phyloP scores from a whole-genome alignment of 2,329 filamentous ascomycete genomes.

The Coniella vitis region DNA sequence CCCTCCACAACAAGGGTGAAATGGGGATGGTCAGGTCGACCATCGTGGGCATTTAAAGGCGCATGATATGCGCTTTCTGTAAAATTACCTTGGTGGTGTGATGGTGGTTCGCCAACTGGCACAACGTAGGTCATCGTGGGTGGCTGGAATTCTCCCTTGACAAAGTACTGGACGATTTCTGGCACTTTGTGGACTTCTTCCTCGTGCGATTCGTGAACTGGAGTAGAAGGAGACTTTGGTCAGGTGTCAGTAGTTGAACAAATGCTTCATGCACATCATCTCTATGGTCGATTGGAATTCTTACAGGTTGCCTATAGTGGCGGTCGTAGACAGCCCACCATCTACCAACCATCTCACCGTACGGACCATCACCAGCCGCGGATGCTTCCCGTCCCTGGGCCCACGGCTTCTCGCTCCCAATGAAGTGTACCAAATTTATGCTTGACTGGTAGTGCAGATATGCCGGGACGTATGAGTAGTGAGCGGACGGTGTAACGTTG shows the following conservation, averaged over 20 bases:
- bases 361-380: conserved; percentile 50
- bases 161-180: conserved; percentile 44
- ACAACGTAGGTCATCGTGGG: conserved; percentile 25
- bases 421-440: conserved; percentile 91
- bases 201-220: not conserved
- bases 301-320: conserved; percentile 60
- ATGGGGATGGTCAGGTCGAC: conserved; percentile 19
- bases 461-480: conserved; percentile 95
- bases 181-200: conserved; percentile 16
- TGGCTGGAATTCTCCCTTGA: conserved; percentile 44
- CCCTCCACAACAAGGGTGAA: conserved; percentile 33
- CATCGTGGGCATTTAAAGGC: conserved; percentile 17
- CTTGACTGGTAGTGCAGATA: conserved; percentile 87
- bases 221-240: conserved; percentile 5
- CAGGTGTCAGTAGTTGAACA: not conserved
- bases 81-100: conserved; percentile 18
- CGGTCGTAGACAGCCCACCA: conserved; percentile 96
- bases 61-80: conserved; percentile 16
- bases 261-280: not conserved
- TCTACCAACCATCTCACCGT: conserved; percentile 73
- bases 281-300: conserved; percentile 16
- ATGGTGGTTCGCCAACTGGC: conserved; percentile 28
- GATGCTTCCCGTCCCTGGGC: conserved; percentile 51
- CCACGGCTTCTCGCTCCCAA: conserved; percentile 90
- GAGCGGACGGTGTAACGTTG: conserved; percentile 92